Conservation (phyloP, 2,329 filamentous ascomycete genomes). For the Claviceps sp. region DNA sequence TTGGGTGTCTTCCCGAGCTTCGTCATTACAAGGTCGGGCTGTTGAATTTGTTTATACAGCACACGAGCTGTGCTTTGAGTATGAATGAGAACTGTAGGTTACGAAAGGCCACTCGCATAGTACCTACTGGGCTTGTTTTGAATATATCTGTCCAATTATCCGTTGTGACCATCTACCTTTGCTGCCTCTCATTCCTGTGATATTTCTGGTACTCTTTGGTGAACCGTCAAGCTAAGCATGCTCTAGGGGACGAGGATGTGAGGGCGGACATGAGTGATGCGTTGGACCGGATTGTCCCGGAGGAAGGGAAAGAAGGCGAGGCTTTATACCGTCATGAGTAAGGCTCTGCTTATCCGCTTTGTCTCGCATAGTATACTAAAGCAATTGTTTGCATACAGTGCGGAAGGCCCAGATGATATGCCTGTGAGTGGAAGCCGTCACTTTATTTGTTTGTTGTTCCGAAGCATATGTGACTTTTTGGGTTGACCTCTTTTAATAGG, state of each 20-base stretch:
- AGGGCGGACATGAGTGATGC: constrained; percentile 87
- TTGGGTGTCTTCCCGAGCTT: constrained; percentile 64
- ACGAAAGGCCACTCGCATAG: not conserved
- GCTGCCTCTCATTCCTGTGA: not conserved
- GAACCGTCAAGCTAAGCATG: not conserved
- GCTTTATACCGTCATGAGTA: constrained; percentile 63
- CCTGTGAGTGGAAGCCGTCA: constrained; percentile 41
- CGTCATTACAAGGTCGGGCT: constrained; percentile 71
- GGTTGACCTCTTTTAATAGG: constrained; percentile 29
- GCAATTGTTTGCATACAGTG: constrained; percentile 27
- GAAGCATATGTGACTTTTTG: not conserved
- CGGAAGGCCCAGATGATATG: constrained; percentile 89
- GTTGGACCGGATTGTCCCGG: constrained; percentile 77
- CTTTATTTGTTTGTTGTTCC: not conserved
- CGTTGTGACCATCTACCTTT: not conserved
- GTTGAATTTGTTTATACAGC: constrained; percentile 84
- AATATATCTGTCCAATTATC: not conserved
- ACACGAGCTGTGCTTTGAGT: constrained; percentile 81
- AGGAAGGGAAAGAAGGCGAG: constrained; percentile 56
- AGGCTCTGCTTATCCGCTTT: constrained; percentile 6
- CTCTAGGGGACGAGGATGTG: constrained; percentile 61
- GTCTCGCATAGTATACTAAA: not conserved
- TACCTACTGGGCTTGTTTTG: not conserved
- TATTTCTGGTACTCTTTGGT: not conserved
- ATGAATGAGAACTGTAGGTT: constrained; percentile 74